Percentiles rank a stretch among this genome's conserved stretches.
phyloP scores from a whole-genome alignment of 148 eudicot genomes.

The Vaccinium vitisidaea region DNA sequence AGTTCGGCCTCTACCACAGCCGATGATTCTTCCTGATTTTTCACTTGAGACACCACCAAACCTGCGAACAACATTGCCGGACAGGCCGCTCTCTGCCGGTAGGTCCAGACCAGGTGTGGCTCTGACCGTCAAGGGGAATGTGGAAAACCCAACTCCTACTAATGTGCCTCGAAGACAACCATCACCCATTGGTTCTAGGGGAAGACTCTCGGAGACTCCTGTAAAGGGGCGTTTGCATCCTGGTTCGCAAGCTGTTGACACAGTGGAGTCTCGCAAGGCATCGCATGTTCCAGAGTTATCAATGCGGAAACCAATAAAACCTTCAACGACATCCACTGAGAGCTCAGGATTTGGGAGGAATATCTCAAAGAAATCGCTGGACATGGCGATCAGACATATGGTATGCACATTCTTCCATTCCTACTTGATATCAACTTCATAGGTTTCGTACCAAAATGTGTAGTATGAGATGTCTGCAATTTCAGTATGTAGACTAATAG shows the following conservation, averaged over 20 bases:
- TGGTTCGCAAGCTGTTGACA: slow-evolving; percentile 54
- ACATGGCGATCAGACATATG: slow-evolving; percentile 96
- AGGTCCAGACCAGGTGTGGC: slow-evolving; percentile 81
- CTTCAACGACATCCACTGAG: slow-evolving; percentile 47
- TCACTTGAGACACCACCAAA: slow-evolving; percentile 96
- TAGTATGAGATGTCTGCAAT: slow-evolving; percentile 9
- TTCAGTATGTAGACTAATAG: neutral
- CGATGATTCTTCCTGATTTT: slow-evolving; percentile 70
- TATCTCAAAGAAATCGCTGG: slow-evolving; percentile 92
- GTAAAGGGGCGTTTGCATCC: slow-evolving; percentile 48
- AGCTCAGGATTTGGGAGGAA: slow-evolving; percentile 78
- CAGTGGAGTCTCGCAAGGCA: slow-evolving; percentile 49
- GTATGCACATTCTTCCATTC: slow-evolving; percentile 30
- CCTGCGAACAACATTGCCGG: slow-evolving; percentile 75
- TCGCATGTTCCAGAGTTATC: slow-evolving; percentile 52
- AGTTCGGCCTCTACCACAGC: slow-evolving; percentile 60
- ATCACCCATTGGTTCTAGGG: slow-evolving; percentile 69
- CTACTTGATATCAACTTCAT: neutral
- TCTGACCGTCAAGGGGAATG: slow-evolving; percentile 49
- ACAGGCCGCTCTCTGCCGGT: slow-evolving; percentile 89
- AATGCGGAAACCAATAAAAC: slow-evolving; percentile 59
- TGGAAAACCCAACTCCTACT: slow-evolving; percentile 44
- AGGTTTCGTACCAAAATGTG: neutral
- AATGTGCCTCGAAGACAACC: slow-evolving; percentile 64
- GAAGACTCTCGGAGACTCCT: slow-evolving; percentile 60